Percentiles rank a stretch among this genome's conserved stretches.
Conservation (phyloP, 1,139 yeast genomes). For the Debaryomyces subglobosus region DNA sequence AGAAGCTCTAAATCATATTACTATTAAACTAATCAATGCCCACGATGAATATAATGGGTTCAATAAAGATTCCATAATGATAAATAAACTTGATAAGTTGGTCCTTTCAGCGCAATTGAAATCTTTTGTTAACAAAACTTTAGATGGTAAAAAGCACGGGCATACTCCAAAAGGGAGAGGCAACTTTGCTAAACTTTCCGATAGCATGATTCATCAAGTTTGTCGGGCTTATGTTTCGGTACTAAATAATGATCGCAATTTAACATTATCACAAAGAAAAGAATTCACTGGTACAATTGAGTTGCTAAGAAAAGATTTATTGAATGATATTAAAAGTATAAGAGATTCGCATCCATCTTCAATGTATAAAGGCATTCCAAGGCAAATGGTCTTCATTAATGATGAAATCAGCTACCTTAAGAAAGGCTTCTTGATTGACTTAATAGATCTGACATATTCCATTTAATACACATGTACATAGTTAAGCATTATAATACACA, state of each 20-base stretch:
- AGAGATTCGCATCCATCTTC: constrained; percentile 10
- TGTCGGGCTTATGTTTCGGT: constrained; percentile 20
- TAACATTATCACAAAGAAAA: constrained; percentile 5
- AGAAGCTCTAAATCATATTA: constrained; percentile 15
- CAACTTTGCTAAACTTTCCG: constrained; percentile 26
- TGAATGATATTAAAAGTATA: constrained; percentile 12
- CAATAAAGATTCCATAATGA: constrained; percentile 21
- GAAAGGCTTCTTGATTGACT: constrained; percentile 26
- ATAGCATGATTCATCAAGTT: constrained; percentile 18
- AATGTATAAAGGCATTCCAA: constrained; percentile 10
- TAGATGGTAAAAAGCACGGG: constrained; percentile 8
- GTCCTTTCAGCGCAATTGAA: constrained; percentile 19
- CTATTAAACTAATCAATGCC: constrained; percentile 20
- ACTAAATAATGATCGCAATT: constrained; percentile 11
- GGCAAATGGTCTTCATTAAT: constrained; percentile 18
- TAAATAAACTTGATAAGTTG: constrained; percentile 10
- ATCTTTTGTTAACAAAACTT: constrained; percentile 16
- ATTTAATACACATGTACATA: constrained; percentile 2
- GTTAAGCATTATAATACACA: background rate
- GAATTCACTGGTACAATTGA: constrained; percentile 16
- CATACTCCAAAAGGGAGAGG: constrained; percentile 21
- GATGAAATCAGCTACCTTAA: constrained; percentile 30
- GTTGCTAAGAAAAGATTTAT: constrained; percentile 14
- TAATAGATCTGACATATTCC: constrained; percentile 13
- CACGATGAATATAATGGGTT: constrained; percentile 24